Conservation (phyloP, 495 filamentous ascomycete species). For the Thozetella sp. region DNA sequence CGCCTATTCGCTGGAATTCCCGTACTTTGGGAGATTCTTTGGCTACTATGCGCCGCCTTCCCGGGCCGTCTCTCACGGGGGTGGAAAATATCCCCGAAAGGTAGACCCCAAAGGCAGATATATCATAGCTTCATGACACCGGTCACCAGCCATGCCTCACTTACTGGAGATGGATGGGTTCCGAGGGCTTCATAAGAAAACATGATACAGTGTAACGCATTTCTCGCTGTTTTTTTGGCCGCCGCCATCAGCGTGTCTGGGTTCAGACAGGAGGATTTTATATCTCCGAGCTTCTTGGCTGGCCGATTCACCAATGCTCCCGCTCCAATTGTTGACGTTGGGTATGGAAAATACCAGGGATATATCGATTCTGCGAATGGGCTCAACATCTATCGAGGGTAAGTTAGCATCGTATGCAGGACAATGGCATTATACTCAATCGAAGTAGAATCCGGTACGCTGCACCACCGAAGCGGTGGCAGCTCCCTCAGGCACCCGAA, state of each 20-base stretch:
- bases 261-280: constrained; percentile 3
- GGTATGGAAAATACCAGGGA: constrained; percentile 32
- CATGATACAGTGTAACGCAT: not conserved
- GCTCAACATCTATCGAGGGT: constrained; percentile 32
- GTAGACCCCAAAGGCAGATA: too few species aligned
- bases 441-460: constrained; percentile 29
- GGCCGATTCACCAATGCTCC: constrained; percentile 2
- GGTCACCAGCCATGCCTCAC: too few species aligned
- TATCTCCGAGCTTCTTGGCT: not conserved
- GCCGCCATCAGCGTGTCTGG: not conserved
- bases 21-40: not conserved
- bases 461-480: constrained; percentile 33
- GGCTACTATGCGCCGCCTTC: too few species aligned
- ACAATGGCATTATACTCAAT: constrained; percentile 3
- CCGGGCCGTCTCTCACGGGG: too few species aligned
- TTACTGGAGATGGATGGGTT: too few species aligned
- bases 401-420: constrained; percentile 3
- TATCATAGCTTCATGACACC: too few species aligned
- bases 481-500: constrained; percentile 26
- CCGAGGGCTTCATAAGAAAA: too few species aligned
- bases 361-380: constrained; percentile 26
- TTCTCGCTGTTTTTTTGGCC: not conserved
- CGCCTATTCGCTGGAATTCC: not conserved
- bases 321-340: constrained; percentile 28
- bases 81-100: not conserved